Evolutionary conservation across 1,139 yeast species (phyloP).

Genomic region (Taphrina deformans): DNA sequence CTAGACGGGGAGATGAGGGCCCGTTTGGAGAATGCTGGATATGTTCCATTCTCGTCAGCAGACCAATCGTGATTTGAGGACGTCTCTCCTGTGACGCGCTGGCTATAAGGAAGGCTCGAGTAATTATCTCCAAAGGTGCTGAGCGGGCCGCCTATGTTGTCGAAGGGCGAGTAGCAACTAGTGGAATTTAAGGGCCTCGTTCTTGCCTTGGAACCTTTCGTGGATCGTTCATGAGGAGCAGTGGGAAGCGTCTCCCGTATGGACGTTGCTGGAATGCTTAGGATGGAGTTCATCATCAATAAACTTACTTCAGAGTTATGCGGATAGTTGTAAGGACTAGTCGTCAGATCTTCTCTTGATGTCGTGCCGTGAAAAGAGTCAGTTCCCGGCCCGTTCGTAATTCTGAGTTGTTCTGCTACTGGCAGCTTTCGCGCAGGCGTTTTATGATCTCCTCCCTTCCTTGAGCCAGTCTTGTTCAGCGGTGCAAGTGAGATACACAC

Average conservation of each 20-base stretch:
- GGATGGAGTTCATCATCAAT: no score
- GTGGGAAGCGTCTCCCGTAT: background rate
- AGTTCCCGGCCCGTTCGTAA: background rate
- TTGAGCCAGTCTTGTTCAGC: no score
- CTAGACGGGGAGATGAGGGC: background rate
- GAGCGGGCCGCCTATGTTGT: background rate
- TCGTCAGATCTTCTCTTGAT: no score
- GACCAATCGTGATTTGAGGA: background rate
- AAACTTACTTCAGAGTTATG: no score
- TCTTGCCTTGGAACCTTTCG: background rate
- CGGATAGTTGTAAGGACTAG: no score
- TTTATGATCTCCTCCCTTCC: no score
- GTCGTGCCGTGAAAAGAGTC: background rate
- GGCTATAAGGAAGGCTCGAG: no score
- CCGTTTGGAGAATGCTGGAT: background rate
- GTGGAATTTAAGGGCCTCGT: background rate
- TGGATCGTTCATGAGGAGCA: background rate
- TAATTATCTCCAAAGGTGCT: no score
- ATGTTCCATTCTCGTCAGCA: background rate
- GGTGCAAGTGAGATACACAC: background rate
- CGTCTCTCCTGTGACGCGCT: no score
- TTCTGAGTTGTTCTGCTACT: background rate
- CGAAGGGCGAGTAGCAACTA: slow-evolving; percentile 1
- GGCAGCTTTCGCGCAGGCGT: no score
- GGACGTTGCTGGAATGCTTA: no score